Percentiles rank a stretch among this genome's conserved stretches.
Evolutionary conservation across 192 early-diverging fungal species (phyloP).

Genomic region (Fimicolochytrium jonesii): DNA sequence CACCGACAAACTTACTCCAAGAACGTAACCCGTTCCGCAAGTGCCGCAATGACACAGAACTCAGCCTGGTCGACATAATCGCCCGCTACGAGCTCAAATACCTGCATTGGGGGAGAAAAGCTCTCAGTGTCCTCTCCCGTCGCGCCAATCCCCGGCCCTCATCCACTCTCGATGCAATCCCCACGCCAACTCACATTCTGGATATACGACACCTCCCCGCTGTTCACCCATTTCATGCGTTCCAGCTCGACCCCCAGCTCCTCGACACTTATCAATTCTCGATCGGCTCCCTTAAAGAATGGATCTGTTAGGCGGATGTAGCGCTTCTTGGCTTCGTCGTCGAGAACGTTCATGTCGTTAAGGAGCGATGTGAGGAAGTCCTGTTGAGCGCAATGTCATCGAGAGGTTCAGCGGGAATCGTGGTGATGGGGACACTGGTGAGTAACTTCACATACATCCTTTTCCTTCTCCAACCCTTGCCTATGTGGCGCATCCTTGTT

Average conservation of each 20-base stretch:
- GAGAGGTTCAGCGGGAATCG: neutral
- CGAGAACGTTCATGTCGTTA: conserved; percentile 24
- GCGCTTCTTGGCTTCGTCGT: conserved; percentile 16
- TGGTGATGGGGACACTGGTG: no score
- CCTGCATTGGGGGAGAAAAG: conserved; percentile 2
- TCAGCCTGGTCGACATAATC: conserved; percentile 25
- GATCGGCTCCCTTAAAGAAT: conserved; percentile 21
- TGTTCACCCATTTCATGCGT: conserved; percentile 5
- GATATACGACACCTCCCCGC: conserved; percentile 19
- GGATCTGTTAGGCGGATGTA: conserved; percentile 12
- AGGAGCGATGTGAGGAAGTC: conserved; percentile 22
- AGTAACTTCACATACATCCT: neutral
- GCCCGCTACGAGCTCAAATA: conserved; percentile 26
- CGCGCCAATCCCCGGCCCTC: no score
- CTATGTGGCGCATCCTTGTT: conserved; percentile 6
- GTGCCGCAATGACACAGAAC: conserved; percentile 24
- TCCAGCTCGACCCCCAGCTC: conserved; percentile 9
- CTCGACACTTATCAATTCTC: conserved; percentile 6
- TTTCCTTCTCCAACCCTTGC: neutral
- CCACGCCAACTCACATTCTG: conserved; percentile 3
- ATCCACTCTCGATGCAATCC: no score
- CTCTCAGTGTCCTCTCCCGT: no score
- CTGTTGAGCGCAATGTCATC: neutral
- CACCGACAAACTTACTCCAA: conserved; percentile 8
- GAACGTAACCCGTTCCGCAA: conserved; percentile 27